These are phyloP conservation scores for Prototheca wickerhamii DNA, from an alignment of 163 green algal genomes.

Conservation along the genomic window DNA sequence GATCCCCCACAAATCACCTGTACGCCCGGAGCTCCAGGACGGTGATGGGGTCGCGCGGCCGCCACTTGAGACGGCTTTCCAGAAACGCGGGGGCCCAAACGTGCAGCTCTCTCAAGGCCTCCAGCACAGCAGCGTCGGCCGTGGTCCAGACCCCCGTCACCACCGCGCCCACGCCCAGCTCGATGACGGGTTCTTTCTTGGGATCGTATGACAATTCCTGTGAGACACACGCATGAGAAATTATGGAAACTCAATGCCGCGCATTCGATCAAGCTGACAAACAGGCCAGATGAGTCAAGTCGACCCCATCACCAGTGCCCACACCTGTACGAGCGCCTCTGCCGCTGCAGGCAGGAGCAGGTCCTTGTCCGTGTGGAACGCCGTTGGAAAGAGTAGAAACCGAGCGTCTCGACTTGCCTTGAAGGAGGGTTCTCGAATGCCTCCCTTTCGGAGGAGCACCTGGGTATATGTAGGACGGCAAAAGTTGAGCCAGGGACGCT, in stretches of 20 bases:
- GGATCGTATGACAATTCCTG: not conserved
- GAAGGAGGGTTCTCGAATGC: conserved; percentile 44
- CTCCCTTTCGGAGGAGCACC: conserved; percentile 30
- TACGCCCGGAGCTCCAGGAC: conserved; percentile 33
- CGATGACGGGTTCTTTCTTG: not conserved
- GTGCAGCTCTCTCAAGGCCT: conserved; percentile 19
- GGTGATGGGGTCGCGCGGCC: conserved; percentile 30
- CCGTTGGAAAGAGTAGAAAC: conserved; percentile 47
- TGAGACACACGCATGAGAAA: too few relatives aligned
- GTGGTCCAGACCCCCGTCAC: conserved; percentile 42
- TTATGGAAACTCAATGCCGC: too few relatives aligned
- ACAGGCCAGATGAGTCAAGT: too few relatives aligned
- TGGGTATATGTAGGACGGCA: not conserved
- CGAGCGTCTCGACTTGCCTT: conserved; percentile 3
- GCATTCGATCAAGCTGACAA: too few relatives aligned
- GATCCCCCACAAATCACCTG: not conserved
- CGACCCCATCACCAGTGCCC: too few relatives aligned
- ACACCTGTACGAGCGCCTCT: conserved; percentile 25
- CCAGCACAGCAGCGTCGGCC: conserved; percentile 15
- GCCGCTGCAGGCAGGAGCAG: conserved; percentile 34
- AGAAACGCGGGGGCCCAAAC: conserved; percentile 21
- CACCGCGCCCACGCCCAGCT: not conserved
- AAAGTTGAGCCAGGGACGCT: not conserved
- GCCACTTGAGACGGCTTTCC: conserved; percentile 35
- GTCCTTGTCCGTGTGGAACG: conserved; percentile 37